These are phyloP conservation scores for Nyctanthes arbortristis DNA, from an alignment of 257 asterid species.

Conservation along the genomic window DNA sequence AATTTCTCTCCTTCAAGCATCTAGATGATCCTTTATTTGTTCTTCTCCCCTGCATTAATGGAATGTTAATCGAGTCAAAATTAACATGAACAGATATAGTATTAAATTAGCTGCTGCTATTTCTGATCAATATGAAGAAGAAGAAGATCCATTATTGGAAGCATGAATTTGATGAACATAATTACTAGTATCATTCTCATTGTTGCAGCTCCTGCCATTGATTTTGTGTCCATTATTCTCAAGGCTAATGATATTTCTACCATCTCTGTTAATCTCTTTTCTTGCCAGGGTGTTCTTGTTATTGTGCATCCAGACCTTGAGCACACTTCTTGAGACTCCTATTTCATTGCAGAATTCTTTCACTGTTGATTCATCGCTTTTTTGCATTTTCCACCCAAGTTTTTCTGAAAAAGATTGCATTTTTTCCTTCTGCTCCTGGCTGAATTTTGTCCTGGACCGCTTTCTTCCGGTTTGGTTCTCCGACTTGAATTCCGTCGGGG, in stretches of 20 bases:
- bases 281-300: slow-evolving; percentile 39
- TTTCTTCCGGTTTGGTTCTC: slow-evolving; percentile 52
- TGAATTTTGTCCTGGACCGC: slow-evolving; percentile 68
- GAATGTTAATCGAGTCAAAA: slow-evolving; percentile 14
- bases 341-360: slow-evolving; percentile 50
- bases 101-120: slow-evolving; percentile 19
- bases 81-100: slow-evolving; percentile 8
- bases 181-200: slow-evolving; percentile 6
- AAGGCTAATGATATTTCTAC: background rate
- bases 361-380: slow-evolving; percentile 43
- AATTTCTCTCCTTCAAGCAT: background rate
- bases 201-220: slow-evolving; percentile 14
- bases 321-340: slow-evolving; percentile 54
- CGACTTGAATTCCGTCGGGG: slow-evolving; percentile 37
- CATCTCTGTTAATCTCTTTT: slow-evolving; percentile 27
- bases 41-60: slow-evolving; percentile 17
- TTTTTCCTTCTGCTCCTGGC: slow-evolving; percentile 56
- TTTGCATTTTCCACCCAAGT: slow-evolving; percentile 68
- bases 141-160: slow-evolving; percentile 31
- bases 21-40: slow-evolving; percentile 11
- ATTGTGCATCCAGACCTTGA: slow-evolving; percentile 66
- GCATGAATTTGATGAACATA: slow-evolving; percentile 29
- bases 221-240: slow-evolving; percentile 9
- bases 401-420: slow-evolving; percentile 57
- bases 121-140: slow-evolving; percentile 34